Percentiles rank a stretch among this genome's conserved stretches.
phyloP scores from a whole-genome alignment of 129 eudicot species.

The Artemisia tridentata region DNA sequence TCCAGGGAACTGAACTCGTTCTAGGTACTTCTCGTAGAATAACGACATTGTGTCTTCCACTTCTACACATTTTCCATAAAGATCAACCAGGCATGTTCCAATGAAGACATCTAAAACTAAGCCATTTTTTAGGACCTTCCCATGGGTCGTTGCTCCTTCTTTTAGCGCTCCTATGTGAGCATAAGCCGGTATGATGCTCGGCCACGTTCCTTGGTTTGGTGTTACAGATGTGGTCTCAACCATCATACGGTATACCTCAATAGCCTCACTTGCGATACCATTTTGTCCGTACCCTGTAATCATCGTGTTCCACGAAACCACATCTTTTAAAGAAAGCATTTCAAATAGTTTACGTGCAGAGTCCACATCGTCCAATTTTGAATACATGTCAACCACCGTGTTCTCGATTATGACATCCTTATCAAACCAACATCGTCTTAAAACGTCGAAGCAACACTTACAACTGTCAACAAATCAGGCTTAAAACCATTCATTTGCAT shows the following conservation, averaged over 20 bases:
- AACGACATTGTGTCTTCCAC: constrained; percentile 62
- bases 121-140: no score
- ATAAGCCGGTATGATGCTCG: no score
- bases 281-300: no score
- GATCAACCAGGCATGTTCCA: constrained; percentile 73
- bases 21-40: constrained; percentile 54
- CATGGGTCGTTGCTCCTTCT: no score
- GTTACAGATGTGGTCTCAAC: constrained; percentile 32
- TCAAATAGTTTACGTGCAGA: constrained; percentile 52
- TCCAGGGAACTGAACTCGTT: constrained; percentile 74
- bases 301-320: constrained; percentile 72
- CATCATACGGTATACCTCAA: constrained; percentile 52
- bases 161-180: no score
- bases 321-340: constrained; percentile 45
- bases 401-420: constrained; percentile 53
- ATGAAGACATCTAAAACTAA: constrained; percentile 57
- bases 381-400: constrained; percentile 83
- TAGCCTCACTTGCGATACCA: constrained; percentile 84
- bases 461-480: no score
- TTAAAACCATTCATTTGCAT: no score
- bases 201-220: no score
- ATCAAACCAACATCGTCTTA: constrained; percentile 60
- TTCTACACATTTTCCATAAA: constrained; percentile 88
- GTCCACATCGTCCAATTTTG: constrained; percentile 64
- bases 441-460: no score